Conservation (phyloP, 148 eudicot genomes). For the Fagopyrum tataricum region DNA sequence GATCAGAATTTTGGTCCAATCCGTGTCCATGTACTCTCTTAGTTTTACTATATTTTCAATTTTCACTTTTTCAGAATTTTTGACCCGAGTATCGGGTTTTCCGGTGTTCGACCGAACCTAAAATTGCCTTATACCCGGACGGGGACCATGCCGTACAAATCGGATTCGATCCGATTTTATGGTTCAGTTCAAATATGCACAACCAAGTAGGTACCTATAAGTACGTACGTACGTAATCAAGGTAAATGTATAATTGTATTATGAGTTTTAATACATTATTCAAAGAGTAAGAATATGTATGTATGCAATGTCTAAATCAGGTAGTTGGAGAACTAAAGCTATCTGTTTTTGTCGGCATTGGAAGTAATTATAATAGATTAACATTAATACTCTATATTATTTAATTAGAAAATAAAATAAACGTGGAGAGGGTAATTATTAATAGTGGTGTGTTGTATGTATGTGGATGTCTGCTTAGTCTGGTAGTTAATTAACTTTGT, state of each 20-base stretch:
- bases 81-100: too few relatives aligned
- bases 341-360: neutral
- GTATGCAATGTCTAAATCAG: neutral
- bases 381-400: neutral
- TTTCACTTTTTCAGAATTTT: too few relatives aligned
- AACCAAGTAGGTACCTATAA: too few relatives aligned
- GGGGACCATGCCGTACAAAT: too few relatives aligned
- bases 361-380: neutral
- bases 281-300: neutral
- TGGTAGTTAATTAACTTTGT: conserved; percentile 7
- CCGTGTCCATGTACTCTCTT: too few relatives aligned
- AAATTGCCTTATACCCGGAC: too few relatives aligned
- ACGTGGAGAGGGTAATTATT: neutral
- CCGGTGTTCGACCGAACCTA: too few relatives aligned
- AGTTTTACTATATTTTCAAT: too few relatives aligned
- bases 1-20: too few relatives aligned
- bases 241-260: neutral
- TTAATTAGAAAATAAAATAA: neutral
- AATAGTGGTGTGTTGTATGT: neutral
- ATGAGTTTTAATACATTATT: neutral
- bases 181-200: too few relatives aligned
- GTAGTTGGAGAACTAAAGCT: neutral
- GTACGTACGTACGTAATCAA: too few relatives aligned
- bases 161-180: too few relatives aligned
- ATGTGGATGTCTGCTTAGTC: neutral